Base-by-base conservation (phyloP, 1,284 basidiomycete species). In the Anthracocystis setariae region DNA sequence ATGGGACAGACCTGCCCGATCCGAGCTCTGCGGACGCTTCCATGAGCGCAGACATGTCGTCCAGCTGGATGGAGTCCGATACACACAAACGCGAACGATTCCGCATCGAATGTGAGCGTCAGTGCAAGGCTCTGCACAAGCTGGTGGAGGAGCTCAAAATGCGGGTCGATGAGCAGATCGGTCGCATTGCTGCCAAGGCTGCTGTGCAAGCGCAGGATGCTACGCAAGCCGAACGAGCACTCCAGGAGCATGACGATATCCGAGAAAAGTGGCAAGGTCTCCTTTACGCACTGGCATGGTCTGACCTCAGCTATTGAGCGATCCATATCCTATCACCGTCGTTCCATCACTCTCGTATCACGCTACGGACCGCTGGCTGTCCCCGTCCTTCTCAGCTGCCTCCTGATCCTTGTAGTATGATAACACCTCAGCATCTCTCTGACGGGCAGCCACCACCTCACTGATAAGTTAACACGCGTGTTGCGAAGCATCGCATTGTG, bases 131-230 rank as follows among this genome's bases (percentile, higher is more conserved):
- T n/a, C 55, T 72, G 5, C 18, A 35, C 24, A 37, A 55, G 21
- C 52, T 72, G 15, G 49, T 64, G 1, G 69, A 67, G n/a, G 50
- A 52, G 46, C 60, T 72, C 47, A 72, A 60, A 33, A 27, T 61
- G 37, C 44, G 52, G 13, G 45, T 72, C 23, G 64, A 72, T 21
- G 59, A 60, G n/a, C 69, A 72, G 60, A 67, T 72, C 24, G 69
- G 53, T 15, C 49, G 53, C 9, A 43, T 62, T 38, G 68, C 62
- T 5, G 50, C 54, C 8, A 43, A 46, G 21, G 53, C 57, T 18
- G 58, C 58, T 3, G 27, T 29, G 2, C 49, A 59, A 33, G 51
- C 56, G 9, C 55, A 56, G 9, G 61, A 65, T 42, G 54, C 54
- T 2, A 61, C 50, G 9, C 50, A 53, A 25, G 62, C 62, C 12